Percentiles rank a stretch among this genome's conserved stretches.
Evolutionary conservation across 768 basidiomycete genomes (phyloP).

Genomic region (Mycena sanguinolenta): DNA sequence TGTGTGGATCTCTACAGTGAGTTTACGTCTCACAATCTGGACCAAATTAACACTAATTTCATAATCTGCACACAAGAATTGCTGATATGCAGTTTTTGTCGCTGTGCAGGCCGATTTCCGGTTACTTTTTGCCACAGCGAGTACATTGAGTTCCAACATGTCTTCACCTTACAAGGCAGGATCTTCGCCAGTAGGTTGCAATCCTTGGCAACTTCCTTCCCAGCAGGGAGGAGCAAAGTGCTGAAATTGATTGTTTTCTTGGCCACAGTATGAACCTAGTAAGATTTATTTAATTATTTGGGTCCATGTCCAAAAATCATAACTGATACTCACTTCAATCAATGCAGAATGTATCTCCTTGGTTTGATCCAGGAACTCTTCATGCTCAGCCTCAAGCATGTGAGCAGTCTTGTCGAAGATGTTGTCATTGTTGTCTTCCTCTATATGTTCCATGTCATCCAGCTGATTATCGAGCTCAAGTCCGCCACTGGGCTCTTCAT

Average conservation of each 20-base stretch:
- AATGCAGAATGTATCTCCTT: not conserved
- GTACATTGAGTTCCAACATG: not conserved
- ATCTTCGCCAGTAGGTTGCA: not conserved
- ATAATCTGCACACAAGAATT: too few relatives aligned
- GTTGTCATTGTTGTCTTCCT: not conserved
- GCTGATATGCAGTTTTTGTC: too few relatives aligned
- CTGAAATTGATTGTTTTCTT: not conserved
- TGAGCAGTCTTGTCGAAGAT: not conserved
- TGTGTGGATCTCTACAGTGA: too few relatives aligned
- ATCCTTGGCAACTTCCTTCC: not conserved
- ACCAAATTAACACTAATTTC: too few relatives aligned
- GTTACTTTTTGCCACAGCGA: too few relatives aligned
- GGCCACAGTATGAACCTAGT: not conserved
- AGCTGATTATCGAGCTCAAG: constrained; percentile 42
- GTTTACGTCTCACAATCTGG: too few relatives aligned
- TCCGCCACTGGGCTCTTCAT: constrained; percentile 32
- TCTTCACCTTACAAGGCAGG: not conserved
- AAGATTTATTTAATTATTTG: too few relatives aligned
- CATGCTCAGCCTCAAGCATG: not conserved
- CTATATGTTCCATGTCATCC: not conserved
- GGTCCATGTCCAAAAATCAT: not conserved
- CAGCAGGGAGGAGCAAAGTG: not conserved
- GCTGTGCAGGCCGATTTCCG: too few relatives aligned
- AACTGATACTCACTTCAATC: not conserved
- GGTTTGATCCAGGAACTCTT: not conserved